Evolutionary conservation across 2,329 filamentous ascomycete genomes (phyloP).

Genomic region (Penicillium corylophilum): DNA sequence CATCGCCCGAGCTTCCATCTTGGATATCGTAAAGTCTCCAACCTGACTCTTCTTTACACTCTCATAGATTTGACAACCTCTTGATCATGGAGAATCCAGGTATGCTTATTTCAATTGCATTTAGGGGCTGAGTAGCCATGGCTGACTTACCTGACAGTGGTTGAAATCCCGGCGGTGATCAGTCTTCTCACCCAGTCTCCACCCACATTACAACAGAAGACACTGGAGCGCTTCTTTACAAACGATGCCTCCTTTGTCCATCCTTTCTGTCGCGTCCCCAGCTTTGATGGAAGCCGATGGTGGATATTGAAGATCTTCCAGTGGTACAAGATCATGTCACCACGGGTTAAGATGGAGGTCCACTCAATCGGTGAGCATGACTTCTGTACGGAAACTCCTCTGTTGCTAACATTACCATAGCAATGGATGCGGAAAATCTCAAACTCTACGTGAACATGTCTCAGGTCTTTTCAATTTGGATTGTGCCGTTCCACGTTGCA

Average conservation of each 20-base stretch:
- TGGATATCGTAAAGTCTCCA: background rate
- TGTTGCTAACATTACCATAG: conserved; percentile 41
- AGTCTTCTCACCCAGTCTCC: conserved; percentile 65
- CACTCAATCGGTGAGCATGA: conserved; percentile 56
- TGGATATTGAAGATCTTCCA: conserved; percentile 69
- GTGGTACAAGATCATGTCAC: conserved; percentile 83
- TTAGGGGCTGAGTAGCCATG: too few relatives aligned
- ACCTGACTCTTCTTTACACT: background rate
- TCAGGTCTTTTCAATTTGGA: conserved; percentile 75
- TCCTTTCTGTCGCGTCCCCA: conserved; percentile 70
- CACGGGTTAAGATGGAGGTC: conserved; percentile 66
- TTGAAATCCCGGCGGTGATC: conserved; percentile 67
- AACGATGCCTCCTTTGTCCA: conserved; percentile 72
- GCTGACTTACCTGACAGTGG: conserved; percentile 30
- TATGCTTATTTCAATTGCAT: background rate
- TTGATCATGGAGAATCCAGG: conserved; percentile 18
- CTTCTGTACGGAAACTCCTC: background rate
- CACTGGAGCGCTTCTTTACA: conserved; percentile 72
- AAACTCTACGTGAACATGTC: conserved; percentile 72
- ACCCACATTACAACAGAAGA: conserved; percentile 62
- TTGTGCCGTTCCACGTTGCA: conserved; percentile 71
- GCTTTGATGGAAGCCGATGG: conserved; percentile 62
- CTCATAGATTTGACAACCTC: background rate
- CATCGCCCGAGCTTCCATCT: conserved; percentile 7
- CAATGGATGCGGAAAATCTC: conserved; percentile 64